Evolutionary conservation across 1,284 basidiomycete genomes (phyloP), one percentile per base, ranked within the genome.

Genomic region (Puccinia hordei): DNA sequence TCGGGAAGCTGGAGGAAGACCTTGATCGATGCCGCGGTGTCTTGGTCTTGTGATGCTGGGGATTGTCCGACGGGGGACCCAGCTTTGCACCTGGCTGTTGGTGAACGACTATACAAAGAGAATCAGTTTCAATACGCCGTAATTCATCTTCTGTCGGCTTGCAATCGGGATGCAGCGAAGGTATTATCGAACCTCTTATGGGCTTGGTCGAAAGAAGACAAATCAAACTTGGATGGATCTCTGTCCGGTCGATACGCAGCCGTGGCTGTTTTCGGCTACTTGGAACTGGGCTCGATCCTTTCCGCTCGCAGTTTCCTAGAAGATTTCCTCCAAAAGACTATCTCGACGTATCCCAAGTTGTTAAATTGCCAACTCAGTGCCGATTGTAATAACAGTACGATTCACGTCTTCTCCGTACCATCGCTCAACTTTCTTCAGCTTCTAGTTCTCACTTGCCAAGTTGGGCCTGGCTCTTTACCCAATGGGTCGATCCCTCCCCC

Each of bases 361-460:
- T 53, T 46, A 8, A 59, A 76, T n/a, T 65, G 59, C 15, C 41
- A 41, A 35, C 61, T 76, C 19, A 38, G 30, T 33, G 30, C 74
- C 27, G 41, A 44, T 4, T 76, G 59, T 41, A 76, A 76, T 30
- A 41, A 57, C 61, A 51, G 59, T 19, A 76, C 57, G 19, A 46
- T 77, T 24, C 33, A 66, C n/a, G 59, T 77, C 24, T 66, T 66
- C 24, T 17, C 22, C n/a, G 46, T 77, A n/a, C 74, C 74, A 33
- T 66, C 61, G 5, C 53, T 77, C 22, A 77, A 77, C 33, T 77
- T 77, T 27, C 59, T 77, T 46, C 74, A 77, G 65, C 74, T 77
- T 24, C 53, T 77, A 33, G 68, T 68, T 15, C 63, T 77, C 15
- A 51, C 61, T 49, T 77, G 74, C 51, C 74, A 77, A 77, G 63